A percentile compares a stretch with the other conserved stretches of the same genome.
phyloP scores from a whole-genome alignment of 331 rosid species.

The Rosa hybrid region DNA sequence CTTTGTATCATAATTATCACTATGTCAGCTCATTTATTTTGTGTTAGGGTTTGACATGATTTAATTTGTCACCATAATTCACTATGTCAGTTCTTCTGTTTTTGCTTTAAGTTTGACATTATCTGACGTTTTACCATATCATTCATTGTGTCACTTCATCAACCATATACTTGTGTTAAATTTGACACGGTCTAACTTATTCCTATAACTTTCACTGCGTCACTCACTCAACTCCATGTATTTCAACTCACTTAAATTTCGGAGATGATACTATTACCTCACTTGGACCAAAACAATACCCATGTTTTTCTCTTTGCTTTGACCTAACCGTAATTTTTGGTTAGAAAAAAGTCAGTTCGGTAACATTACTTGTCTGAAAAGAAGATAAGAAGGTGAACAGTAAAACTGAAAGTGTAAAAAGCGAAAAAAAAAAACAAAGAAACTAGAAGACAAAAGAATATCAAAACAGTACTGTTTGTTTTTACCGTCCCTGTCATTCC shows the following conservation, averaged over 20 bases:
- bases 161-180: not conserved
- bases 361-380: not conserved
- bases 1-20: too few relatives aligned
- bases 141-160: not conserved
- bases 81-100: too few relatives aligned
- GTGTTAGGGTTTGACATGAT: not conserved
- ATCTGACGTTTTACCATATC: not conserved
- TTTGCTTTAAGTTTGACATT: too few relatives aligned
- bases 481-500: not conserved
- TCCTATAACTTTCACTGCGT: not conserved
- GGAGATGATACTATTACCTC: not conserved
- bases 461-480: too few relatives aligned
- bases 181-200: not conserved
- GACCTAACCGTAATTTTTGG: not conserved
- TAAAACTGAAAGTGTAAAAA: not conserved
- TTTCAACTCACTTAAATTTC: not conserved
- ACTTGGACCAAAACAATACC: not conserved
- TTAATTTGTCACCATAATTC: too few relatives aligned
- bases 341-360: too few relatives aligned
- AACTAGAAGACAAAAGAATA: not conserved
- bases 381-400: too few relatives aligned
- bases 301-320: not conserved
- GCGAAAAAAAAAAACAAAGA: too few relatives aligned
- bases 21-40: too few relatives aligned
- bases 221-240: not conserved